phyloP scores from a whole-genome alignment of 148 eudicot species.

The Vaccinium vitisidaea region DNA sequence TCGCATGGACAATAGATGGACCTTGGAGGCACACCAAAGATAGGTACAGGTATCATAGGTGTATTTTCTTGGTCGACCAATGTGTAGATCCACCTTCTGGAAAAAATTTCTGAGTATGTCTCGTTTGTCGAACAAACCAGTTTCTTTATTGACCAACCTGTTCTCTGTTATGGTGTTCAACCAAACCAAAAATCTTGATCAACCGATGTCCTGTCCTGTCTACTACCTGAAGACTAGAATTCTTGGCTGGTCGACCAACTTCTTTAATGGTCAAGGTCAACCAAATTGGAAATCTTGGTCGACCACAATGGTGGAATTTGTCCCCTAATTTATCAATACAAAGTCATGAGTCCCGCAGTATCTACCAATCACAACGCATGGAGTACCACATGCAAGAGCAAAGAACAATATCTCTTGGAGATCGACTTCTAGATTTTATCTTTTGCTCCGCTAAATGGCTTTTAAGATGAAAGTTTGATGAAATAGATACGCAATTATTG shows the following conservation, averaged over 20 bases:
- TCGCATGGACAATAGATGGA: background rate
- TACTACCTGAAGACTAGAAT: background rate
- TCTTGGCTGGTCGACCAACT: background rate
- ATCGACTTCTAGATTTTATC: no score
- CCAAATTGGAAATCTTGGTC: background rate
- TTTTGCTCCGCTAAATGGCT: no score
- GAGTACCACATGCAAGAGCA: no score
- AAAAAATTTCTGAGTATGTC: background rate
- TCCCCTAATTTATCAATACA: no score
- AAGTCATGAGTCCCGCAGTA: no score
- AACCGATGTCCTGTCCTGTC: background rate
- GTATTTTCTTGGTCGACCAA: background rate
- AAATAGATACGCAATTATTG: background rate
- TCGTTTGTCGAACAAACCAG: background rate
- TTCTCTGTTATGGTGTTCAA: background rate
- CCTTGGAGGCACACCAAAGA: background rate
- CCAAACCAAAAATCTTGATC: background rate
- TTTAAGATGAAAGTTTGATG: no score
- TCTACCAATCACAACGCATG: no score
- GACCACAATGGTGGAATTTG: background rate
- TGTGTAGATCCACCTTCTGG: background rate
- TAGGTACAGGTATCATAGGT: background rate
- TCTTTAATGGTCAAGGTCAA: background rate
- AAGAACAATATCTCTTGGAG: no score
- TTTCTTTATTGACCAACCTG: background rate